Conservation (phyloP, 1,139 yeast genomes). For the Pichia sp. region DNA sequence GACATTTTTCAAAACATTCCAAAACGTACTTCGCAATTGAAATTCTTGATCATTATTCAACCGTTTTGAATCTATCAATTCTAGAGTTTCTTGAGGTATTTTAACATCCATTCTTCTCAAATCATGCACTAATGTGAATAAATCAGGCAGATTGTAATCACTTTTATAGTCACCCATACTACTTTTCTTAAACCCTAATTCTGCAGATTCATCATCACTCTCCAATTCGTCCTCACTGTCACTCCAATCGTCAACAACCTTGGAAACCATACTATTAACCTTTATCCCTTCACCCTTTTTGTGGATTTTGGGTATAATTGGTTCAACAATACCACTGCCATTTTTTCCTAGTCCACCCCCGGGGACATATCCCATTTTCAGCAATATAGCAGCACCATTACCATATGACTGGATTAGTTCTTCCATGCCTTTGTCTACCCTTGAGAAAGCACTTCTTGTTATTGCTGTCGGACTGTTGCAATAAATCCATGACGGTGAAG, state of each 20-base stretch:
- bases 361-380: conserved; percentile 78
- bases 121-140: conserved; percentile 31
- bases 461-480: too few relatives aligned
- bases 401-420: conserved; percentile 41
- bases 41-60: conserved; percentile 12
- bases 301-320: conserved; percentile 62
- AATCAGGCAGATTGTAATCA: conserved; percentile 18
- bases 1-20: conserved; percentile 16
- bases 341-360: conserved; percentile 77
- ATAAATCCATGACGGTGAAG: too few relatives aligned
- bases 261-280: conserved; percentile 25
- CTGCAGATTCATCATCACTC: conserved; percentile 3
- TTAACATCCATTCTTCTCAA: conserved; percentile 29
- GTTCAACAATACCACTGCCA: conserved; percentile 67
- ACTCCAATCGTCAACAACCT: not conserved
- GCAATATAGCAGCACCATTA: conserved; percentile 72
- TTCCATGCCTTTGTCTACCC: too few relatives aligned
- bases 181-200: conserved; percentile 12
- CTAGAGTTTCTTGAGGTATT: conserved; percentile 29
- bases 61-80: conserved; percentile 11
- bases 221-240: conserved; percentile 10
- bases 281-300: conserved; percentile 75
- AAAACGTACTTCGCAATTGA: conserved; percentile 9
- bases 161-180: conserved; percentile 4
- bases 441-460: too few relatives aligned